Evolutionary conservation across 2,329 filamentous ascomycete species (phyloP).

Genomic region (Sclerotinia glacialis): DNA sequence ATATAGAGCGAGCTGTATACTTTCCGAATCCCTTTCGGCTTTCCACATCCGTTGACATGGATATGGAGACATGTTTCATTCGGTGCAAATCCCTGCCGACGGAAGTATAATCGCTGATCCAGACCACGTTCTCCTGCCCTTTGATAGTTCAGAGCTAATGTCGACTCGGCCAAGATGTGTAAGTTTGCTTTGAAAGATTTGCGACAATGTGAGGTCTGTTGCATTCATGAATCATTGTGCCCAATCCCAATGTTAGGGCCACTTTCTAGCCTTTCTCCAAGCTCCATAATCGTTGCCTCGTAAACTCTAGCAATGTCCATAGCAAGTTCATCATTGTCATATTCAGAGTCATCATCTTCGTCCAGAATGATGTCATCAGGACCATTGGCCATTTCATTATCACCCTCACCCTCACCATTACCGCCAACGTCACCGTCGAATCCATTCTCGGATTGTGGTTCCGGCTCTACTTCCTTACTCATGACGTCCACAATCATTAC

Average conservation of each 20-base stretch:
- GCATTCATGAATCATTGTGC: slow-evolving; percentile 5
- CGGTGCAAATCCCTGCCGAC: background rate
- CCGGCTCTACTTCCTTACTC: slow-evolving; percentile 50
- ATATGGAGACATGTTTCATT: background rate
- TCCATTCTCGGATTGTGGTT: slow-evolving; percentile 36
- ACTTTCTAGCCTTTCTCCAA: slow-evolving; percentile 63
- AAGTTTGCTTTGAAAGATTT: background rate
- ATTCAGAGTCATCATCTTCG: slow-evolving; percentile 37
- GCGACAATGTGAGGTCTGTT: background rate
- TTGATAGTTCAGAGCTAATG: background rate
- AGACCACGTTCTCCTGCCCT: background rate
- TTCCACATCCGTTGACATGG: background rate
- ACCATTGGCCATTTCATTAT: slow-evolving; percentile 39
- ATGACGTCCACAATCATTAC: slow-evolving; percentile 67
- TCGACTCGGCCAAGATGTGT: background rate
- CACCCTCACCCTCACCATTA: slow-evolving; percentile 32
- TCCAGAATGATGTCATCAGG: slow-evolving; percentile 39
- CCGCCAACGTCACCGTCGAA: background rate
- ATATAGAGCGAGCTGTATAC: background rate
- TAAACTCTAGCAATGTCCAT: slow-evolving; percentile 76
- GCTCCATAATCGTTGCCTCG: slow-evolving; percentile 71
- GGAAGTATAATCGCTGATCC: background rate
- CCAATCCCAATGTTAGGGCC: slow-evolving; percentile 18
- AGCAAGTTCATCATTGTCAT: slow-evolving; percentile 55
- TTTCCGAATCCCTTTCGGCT: background rate